Conservation (phyloP, 768 basidiomycete species). For the Tubosaeta sp. region DNA sequence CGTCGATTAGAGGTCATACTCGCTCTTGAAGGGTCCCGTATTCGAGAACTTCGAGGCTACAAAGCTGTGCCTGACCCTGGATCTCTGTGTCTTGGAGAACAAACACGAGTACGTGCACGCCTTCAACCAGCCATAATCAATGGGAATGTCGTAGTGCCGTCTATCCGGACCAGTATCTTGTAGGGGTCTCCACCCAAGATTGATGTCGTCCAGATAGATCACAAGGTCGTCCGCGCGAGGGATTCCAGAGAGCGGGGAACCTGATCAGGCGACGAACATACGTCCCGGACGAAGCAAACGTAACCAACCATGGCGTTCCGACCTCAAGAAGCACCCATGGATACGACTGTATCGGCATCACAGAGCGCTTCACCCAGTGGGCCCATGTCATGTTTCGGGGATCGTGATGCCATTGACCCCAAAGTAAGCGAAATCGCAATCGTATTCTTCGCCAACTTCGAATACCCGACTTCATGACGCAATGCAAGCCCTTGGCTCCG, state of each 20-base stretch:
- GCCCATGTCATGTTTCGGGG: constrained; percentile 53
- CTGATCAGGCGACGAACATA: constrained; percentile 59
- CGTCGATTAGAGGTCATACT: constrained; percentile 15
- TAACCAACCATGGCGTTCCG: constrained; percentile 52
- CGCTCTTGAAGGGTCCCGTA: constrained; percentile 63
- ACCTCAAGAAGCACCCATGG: constrained; percentile 71
- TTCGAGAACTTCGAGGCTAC: constrained; percentile 70
- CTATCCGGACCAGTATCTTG: constrained; percentile 60
- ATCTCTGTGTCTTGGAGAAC: constrained; percentile 43
- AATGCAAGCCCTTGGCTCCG: constrained; percentile 71
- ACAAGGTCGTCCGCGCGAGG: constrained; percentile 49
- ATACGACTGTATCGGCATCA: constrained; percentile 73
- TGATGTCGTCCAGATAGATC: constrained; percentile 56
- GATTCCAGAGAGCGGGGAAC: constrained; percentile 72
- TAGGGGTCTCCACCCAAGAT: constrained; percentile 52
- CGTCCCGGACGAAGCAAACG: constrained; percentile 59
- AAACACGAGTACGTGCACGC: constrained; percentile 59
- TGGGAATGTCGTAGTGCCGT: constrained; percentile 68
- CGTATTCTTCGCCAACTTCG: constrained; percentile 78
- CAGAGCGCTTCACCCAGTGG: constrained; percentile 73
- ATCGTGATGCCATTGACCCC: constrained; percentile 58
- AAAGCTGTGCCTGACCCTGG: constrained; percentile 64
- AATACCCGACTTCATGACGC: constrained; percentile 78
- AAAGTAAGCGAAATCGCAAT: constrained; percentile 70
- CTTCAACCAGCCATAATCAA: constrained; percentile 38